A percentile compares a stretch with the other conserved stretches of the same genome.
Conservation (phyloP, 2,329 filamentous ascomycete genomes). For the Aspergillus piperis region DNA sequence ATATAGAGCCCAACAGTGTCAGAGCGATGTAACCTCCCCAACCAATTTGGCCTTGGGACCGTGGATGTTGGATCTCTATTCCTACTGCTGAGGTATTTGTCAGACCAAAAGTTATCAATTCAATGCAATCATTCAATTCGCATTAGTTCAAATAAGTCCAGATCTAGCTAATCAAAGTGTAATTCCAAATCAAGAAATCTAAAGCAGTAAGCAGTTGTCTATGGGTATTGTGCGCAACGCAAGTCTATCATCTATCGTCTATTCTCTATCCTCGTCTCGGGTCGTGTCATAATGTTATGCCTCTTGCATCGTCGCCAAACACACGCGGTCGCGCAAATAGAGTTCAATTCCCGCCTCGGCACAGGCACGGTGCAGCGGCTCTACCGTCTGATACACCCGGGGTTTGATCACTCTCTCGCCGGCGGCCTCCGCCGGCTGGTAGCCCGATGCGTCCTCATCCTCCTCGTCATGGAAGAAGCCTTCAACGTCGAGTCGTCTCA, state of each 20-base stretch:
- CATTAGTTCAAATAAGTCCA: not conserved
- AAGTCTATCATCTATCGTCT: not conserved
- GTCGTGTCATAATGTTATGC: constrained; percentile 1
- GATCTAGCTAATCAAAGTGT: not conserved
- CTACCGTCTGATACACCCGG: constrained; percentile 26
- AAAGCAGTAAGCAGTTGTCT: not conserved
- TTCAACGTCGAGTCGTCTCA: constrained; percentile 28
- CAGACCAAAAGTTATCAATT: too few relatives aligned
- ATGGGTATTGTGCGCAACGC: not conserved
- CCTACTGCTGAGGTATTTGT: too few relatives aligned
- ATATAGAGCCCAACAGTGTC: too few relatives aligned
- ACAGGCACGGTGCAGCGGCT: constrained; percentile 26
- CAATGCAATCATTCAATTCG: too few relatives aligned
- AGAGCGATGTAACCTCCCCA: too few relatives aligned
- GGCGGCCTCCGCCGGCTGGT: constrained; percentile 8
- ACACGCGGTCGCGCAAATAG: constrained; percentile 28
- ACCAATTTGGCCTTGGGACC: too few relatives aligned
- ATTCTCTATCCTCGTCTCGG: not conserved
- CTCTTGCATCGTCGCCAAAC: constrained; percentile 18
- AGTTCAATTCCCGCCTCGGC: constrained; percentile 24
- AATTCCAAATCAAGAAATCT: not conserved
- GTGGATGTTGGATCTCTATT: too few relatives aligned
- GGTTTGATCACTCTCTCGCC: constrained; percentile 23
- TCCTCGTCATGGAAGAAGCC: constrained; percentile 31
- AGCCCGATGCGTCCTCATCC: constrained; percentile 24